A percentile compares a stretch with the other conserved stretches of the same genome.
phyloP scores from a whole-genome alignment of 768 basidiomycete species.

The Gelatoporia subvermispora region DNA sequence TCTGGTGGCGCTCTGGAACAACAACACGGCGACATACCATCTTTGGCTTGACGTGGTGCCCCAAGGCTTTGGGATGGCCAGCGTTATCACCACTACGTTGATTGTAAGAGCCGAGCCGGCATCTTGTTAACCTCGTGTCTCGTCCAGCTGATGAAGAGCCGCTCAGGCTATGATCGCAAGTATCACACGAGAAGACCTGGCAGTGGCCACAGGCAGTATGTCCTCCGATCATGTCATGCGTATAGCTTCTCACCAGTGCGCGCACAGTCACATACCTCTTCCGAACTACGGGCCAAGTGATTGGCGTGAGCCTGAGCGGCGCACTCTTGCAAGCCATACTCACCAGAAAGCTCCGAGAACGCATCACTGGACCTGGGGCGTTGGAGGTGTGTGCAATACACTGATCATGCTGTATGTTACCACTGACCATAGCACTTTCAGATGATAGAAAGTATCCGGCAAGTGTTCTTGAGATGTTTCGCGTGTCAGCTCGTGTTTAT shows the following conservation, averaged over 20 bases:
- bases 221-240: slow-evolving; percentile 11
- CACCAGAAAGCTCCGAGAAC: slow-evolving; percentile 57
- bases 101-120: slow-evolving; percentile 49
- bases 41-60: slow-evolving; percentile 78
- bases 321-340: slow-evolving; percentile 82
- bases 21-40: slow-evolving; percentile 52
- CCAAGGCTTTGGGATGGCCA: slow-evolving; percentile 81
- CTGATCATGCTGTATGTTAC: background rate
- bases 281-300: slow-evolving; percentile 90
- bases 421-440: slow-evolving; percentile 28
- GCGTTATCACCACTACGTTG: slow-evolving; percentile 79
- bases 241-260: background rate
- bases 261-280: slow-evolving; percentile 84
- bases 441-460: slow-evolving; percentile 74
- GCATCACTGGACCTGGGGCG: slow-evolving; percentile 75
- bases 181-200: slow-evolving; percentile 75
- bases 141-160: background rate
- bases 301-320: slow-evolving; percentile 87
- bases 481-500: slow-evolving; percentile 1
- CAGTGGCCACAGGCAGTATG: slow-evolving; percentile 88
- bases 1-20: slow-evolving; percentile 64
- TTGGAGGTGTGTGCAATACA: slow-evolving; percentile 48
- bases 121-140: background rate
- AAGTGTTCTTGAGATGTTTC: slow-evolving; percentile 9
- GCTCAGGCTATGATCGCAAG: slow-evolving; percentile 80